Evolutionary conservation across 495 filamentous ascomycete species (phyloP).

Genomic region (Talaromyces wortmannii): DNA sequence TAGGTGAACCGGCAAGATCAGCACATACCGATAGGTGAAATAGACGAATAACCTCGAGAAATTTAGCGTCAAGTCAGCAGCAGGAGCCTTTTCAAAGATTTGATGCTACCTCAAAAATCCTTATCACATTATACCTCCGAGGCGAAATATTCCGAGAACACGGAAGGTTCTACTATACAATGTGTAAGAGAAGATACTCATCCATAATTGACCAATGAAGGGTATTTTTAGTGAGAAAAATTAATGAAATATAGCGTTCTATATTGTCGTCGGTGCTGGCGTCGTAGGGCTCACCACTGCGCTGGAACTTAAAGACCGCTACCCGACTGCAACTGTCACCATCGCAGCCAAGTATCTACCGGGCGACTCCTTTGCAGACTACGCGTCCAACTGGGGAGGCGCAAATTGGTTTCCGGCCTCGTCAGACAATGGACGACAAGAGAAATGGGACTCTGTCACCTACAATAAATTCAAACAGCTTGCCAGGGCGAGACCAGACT

Average conservation of each 20-base stretch:
- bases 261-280: conserved; percentile 4
- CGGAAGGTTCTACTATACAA: background rate
- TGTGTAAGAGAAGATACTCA: conserved; percentile 1
- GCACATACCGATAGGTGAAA: background rate
- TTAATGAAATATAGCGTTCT: background rate
- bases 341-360: conserved; percentile 2
- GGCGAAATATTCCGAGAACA: background rate
- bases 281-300: conserved; percentile 4
- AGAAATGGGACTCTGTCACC: conserved; percentile 2
- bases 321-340: background rate
- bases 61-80: background rate
- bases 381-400: conserved; percentile 1
- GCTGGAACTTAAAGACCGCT: conserved; percentile 2
- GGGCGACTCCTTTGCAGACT: conserved; percentile 1
- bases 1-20: background rate
- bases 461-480: conserved; percentile 1
- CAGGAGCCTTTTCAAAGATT: background rate
- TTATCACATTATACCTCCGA: background rate
- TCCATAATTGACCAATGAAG: background rate
- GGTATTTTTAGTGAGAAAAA: background rate
- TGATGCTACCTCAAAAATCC: background rate
- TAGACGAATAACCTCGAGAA: background rate
- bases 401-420: conserved; percentile 2
- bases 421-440: conserved; percentile 2
- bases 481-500: background rate